A percentile compares a stretch with the other conserved stretches of the same genome.
Conservation (phyloP, 2,329 filamentous ascomycete species). For the Pezicula neosporulosa region DNA sequence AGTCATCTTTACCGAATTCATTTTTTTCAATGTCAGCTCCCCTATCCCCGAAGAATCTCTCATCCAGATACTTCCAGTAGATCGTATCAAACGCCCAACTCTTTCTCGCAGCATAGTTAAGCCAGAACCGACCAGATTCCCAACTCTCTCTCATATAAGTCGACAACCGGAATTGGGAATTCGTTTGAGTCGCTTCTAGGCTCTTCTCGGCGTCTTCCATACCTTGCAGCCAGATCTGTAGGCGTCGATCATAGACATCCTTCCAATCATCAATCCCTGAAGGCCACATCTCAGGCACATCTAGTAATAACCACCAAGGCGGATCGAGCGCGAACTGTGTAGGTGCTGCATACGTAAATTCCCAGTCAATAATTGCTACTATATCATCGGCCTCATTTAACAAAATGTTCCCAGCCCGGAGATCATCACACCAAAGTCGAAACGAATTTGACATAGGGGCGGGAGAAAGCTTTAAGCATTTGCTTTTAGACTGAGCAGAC, state of each 20-base stretch:
- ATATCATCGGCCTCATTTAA: conserved; percentile 25
- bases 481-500: conserved; percentile 21
- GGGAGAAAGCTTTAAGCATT: conserved; percentile 8
- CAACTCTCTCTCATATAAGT: conserved; percentile 34
- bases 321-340: conserved; percentile 31
- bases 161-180: conserved; percentile 13
- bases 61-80: conserved; percentile 35
- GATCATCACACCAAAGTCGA: conserved; percentile 32
- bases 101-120: conserved; percentile 33
- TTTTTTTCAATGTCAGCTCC: background rate
- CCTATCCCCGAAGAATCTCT: conserved; percentile 29
- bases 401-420: conserved; percentile 31
- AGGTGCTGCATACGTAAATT: conserved; percentile 34
- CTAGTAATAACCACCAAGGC: conserved; percentile 37
- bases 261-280: conserved; percentile 28
- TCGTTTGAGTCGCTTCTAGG: background rate
- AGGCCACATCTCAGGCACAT: conserved; percentile 29
- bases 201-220: conserved; percentile 30
- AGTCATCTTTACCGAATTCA: conserved; percentile 7
- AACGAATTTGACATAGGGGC: conserved; percentile 13
- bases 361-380: conserved; percentile 37
- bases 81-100: conserved; percentile 35
- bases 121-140: conserved; percentile 30
- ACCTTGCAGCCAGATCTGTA: conserved; percentile 30
- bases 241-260: conserved; percentile 27